Base-by-base conservation (phyloP, 768 basidiomycete species). In the Trametes punicea region DNA sequence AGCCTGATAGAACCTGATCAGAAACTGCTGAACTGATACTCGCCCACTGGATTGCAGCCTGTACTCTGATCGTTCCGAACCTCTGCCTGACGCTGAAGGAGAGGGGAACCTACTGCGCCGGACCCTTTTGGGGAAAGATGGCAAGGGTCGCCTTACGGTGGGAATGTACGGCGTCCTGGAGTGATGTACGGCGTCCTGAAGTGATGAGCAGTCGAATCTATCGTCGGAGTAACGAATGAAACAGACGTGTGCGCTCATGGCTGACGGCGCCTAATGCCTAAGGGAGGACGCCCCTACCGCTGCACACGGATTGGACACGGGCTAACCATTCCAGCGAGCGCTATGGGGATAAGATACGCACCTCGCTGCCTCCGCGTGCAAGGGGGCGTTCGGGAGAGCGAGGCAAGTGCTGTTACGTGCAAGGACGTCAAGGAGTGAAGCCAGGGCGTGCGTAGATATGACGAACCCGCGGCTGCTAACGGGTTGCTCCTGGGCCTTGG, bases 191-290 rank as follows among this genome's bases (percentile, higher is more conserved):
- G 42, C 23, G 30, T 36, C 21, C 34, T 15, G 23, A 29, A 13
- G 23, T 13, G 40, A 42, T 20, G 51, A 42, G 33, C 51, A 26
- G 42, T n/a, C 39, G 31, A 53, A 44, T 45, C 26, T 53, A 25
- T 46, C 51, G 41, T 52, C 51, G 51, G 51, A 53, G 51, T 45
- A 53, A 36, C 44, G n/a, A 34, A 54, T 36, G 45, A 41, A 53
- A 45, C 33, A 46, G 51, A 41, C 51, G 38, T 51, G 15, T 39
- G 9, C 18, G 38, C 20, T 23, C 49, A n/a, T 21, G 45, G 33
- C 46, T 33, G 46, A 21, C 46, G 38, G 40, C 46, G 40, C 46
- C 38, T 40, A 18, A 31, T 13, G 31, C 44, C 25, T 8, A 5
- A 18, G 53, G 53, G 26, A 40, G 53, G 40, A 41, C 18, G 53